Percentiles rank a stretch among this genome's conserved stretches.
phyloP scores from a whole-genome alignment of 345 rosid genomes.

The Dimocarpus longan region DNA sequence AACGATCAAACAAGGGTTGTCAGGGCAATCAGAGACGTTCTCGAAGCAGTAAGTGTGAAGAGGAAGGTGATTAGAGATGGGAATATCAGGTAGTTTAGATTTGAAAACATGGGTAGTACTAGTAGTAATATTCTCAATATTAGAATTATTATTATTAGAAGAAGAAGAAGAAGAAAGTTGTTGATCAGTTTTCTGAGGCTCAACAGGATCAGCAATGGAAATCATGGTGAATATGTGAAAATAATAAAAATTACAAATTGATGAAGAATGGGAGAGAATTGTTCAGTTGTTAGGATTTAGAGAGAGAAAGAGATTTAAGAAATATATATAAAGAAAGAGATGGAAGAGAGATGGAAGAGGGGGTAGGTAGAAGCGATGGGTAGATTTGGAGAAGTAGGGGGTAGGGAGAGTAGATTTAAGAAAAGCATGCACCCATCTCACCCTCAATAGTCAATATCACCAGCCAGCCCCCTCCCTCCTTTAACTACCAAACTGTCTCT shows the following conservation, averaged over 20 bases:
- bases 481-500: too few relatives aligned
- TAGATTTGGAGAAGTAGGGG: neutral
- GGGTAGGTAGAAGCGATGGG: slow-evolving; percentile 6
- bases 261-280: neutral
- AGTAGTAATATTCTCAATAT: too few relatives aligned
- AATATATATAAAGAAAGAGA: too few relatives aligned
- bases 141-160: neutral
- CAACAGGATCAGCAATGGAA: slow-evolving; percentile 21
- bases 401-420: neutral
- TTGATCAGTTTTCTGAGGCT: slow-evolving; percentile 22
- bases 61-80: slow-evolving; percentile 71
- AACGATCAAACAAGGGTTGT: slow-evolving; percentile 64
- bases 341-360: neutral
- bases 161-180: neutral
- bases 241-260: too few relatives aligned
- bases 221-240: slow-evolving; percentile 20
- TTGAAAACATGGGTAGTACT: slow-evolving; percentile 50
- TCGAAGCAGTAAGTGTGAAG: slow-evolving; percentile 80
- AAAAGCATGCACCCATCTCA: neutral
- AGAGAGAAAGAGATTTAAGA: neutral
- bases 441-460: neutral
- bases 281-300: neutral
- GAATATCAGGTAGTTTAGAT: slow-evolving; percentile 78
- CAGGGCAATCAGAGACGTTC: slow-evolving; percentile 35
- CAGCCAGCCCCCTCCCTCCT: neutral